Conservation (phyloP, 768 basidiomycete genomes). For the Hypholoma sublateritium region DNA sequence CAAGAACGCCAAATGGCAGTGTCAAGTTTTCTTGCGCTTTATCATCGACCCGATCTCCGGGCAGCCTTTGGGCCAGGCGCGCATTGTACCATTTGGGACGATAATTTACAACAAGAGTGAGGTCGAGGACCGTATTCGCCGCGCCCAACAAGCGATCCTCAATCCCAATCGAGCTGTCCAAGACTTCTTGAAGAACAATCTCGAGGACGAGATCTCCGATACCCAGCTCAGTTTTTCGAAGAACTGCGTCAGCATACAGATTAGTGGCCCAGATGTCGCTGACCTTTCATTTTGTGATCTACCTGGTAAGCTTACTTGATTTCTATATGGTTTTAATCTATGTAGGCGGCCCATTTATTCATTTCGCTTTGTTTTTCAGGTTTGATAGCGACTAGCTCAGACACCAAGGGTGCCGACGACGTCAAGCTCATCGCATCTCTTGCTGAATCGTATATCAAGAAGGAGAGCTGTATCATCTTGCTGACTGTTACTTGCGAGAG, state of each 20-base stretch:
- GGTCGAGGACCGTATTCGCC: slow-evolving; percentile 67
- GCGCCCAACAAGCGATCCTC: slow-evolving; percentile 66
- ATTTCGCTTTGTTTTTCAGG: slow-evolving; percentile 31
- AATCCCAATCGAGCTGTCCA: slow-evolving; percentile 42
- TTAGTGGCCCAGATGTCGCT: slow-evolving; percentile 57
- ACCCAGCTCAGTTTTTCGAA: slow-evolving; percentile 43
- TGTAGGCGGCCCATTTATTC: neutral
- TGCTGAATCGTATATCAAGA: slow-evolving; percentile 56
- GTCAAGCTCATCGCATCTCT: slow-evolving; percentile 61
- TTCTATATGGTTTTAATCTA: neutral
- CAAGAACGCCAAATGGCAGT: slow-evolving; percentile 45
- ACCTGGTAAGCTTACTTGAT: slow-evolving; percentile 39
- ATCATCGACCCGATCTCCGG: slow-evolving; percentile 36
- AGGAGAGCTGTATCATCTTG: slow-evolving; percentile 61
- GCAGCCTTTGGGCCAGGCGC: slow-evolving; percentile 36
- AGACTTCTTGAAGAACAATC: slow-evolving; percentile 35
- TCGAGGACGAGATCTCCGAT: slow-evolving; percentile 1
- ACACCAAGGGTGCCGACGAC: slow-evolving; percentile 49
- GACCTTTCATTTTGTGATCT: slow-evolving; percentile 68
- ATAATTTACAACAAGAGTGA: slow-evolving; percentile 47
- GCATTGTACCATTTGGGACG: slow-evolving; percentile 42
- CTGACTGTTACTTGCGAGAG: slow-evolving; percentile 30
- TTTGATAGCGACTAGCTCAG: slow-evolving; percentile 50
- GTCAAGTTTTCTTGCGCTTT: slow-evolving; percentile 47
- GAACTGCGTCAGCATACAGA: slow-evolving; percentile 57